Evolutionary conservation across 1,284 basidiomycete genomes (phyloP), one percentile per base, ranked within the genome.

Genomic region (Xanthoconium separans): DNA sequence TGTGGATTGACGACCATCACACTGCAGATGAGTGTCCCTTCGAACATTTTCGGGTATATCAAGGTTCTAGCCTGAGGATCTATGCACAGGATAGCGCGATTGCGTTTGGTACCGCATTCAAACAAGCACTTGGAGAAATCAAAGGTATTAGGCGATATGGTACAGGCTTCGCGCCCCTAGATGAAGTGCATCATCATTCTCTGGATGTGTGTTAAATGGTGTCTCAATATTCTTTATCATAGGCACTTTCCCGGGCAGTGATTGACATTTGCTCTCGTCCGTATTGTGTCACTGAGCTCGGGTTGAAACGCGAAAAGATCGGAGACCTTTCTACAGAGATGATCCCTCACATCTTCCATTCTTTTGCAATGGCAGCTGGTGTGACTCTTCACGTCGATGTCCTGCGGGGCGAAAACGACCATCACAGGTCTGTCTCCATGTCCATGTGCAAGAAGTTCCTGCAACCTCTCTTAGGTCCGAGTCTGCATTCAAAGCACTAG

Each of bases 1-100:
- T 99, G 16, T 93, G 89, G 84, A 98, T 99, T 58, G 97, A 99
- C 74, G 97, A 99, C 75, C 97, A 99, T 72, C 97, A 99, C 76
- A 94, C 96, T 44, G 94, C 96, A 80, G 95, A 94, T 91, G 81
- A 83, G 87, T 83, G 51, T 51, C 13, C 18, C 57, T 53, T 51
- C 41, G 27, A 27, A 27, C 27, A 1, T 47, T 46, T 13, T 30
- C 36, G 37, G 51, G 57, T 57, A 58, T 55, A 39, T 27, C 22
- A 44, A 5, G 64, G 49, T 57, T 53, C 58, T 58, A n/a, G n/a
- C n/a, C n/a, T n/a, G n/a, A 50, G 36, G 55, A 51, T 60, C 59
- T 50, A 53, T 60, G 47, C 71, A 92, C 89, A 98, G 82, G 95
- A 98, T 74, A 91, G 86, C 69, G 94, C 95, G 12, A 87, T 98